Percentiles rank a stretch among this genome's conserved stretches.
Evolutionary conservation across 2,329 filamentous ascomycete species (phyloP).

Genomic region (Ophiostoma ips): DNA sequence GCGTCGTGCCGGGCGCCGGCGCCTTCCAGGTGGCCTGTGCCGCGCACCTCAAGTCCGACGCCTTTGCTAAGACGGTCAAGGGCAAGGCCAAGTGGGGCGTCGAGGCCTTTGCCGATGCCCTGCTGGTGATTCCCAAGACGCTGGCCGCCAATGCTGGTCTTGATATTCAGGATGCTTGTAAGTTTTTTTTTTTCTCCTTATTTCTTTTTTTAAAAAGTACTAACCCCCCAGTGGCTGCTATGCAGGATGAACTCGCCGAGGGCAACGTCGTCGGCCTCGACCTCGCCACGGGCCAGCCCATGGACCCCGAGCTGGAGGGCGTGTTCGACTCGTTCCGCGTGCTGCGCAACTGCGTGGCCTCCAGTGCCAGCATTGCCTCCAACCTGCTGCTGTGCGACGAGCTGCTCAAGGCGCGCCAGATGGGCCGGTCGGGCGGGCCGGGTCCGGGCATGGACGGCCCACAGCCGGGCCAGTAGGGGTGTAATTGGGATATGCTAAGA

Average conservation of each 20-base stretch:
- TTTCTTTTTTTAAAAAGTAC: no score
- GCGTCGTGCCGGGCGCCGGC: constrained; percentile 85
- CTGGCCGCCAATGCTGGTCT: constrained; percentile 91
- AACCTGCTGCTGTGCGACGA: constrained; percentile 94
- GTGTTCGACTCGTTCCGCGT: constrained; percentile 96
- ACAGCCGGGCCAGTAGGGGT: constrained; percentile 25
- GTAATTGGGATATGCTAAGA: not conserved
- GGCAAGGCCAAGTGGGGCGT: constrained; percentile 97
- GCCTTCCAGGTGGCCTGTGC: constrained; percentile 94
- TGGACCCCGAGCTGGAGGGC: constrained; percentile 87
- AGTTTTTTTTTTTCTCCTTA: no score
- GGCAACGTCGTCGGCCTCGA: constrained; percentile 81
- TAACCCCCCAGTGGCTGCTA: no score
- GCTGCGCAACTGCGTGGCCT: constrained; percentile 82
- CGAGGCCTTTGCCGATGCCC: constrained; percentile 83
- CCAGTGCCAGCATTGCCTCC: constrained; percentile 85
- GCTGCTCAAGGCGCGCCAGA: constrained; percentile 93
- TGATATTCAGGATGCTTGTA: constrained; percentile 88
- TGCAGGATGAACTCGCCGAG: constrained; percentile 76
- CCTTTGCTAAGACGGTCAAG: constrained; percentile 81
- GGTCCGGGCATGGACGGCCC: constrained; percentile 52
- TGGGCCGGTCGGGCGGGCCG: constrained; percentile 54
- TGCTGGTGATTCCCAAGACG: constrained; percentile 94
- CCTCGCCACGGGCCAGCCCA: constrained; percentile 73
- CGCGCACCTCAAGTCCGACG: constrained; percentile 71